These are phyloP conservation scores for Trametes sanguinea DNA, from an alignment of 768 basidiomycete genomes.

Conservation along the genomic window DNA sequence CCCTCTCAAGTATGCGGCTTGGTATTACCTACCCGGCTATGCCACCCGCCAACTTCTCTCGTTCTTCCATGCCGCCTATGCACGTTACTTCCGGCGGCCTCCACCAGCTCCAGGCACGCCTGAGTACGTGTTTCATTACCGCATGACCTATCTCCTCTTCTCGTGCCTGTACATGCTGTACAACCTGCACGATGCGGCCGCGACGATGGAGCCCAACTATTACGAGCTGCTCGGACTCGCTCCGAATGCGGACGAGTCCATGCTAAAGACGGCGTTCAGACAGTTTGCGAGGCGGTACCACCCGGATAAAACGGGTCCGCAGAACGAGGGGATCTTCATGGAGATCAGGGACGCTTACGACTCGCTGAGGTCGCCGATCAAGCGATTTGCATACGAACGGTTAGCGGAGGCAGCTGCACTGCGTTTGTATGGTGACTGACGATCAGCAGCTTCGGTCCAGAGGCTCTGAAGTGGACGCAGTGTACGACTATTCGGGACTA, in stretches of 20 bases:
- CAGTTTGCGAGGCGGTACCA: conserved; percentile 74
- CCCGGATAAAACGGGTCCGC: conserved; percentile 69
- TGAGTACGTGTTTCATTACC: conserved; percentile 58
- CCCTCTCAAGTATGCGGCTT: conserved; percentile 47
- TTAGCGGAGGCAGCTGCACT: conserved; percentile 34
- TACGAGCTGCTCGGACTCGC: conserved; percentile 72
- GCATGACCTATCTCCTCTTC: conserved; percentile 60
- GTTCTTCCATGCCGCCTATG: conserved; percentile 43
- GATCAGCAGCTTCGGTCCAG: conserved; percentile 71
- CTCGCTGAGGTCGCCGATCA: conserved; percentile 72
- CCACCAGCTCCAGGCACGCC: conserved; percentile 46
- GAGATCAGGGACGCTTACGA: conserved; percentile 74
- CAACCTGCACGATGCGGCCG: conserved; percentile 59
- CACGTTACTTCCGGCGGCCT: conserved; percentile 35
- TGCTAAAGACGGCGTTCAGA: conserved; percentile 72
- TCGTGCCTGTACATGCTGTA: conserved; percentile 68
- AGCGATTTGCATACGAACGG: conserved; percentile 87
- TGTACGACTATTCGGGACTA: conserved; percentile 74
- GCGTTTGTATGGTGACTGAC: neutral
- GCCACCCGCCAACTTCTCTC: conserved; percentile 54
- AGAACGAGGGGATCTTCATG: conserved; percentile 69
- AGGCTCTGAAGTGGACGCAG: conserved; percentile 65
- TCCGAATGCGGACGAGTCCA: conserved; percentile 63
- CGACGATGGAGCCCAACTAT: conserved; percentile 67
- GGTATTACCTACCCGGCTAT: conserved; percentile 68